Evolutionary conservation across 768 basidiomycete genomes (phyloP).

Genomic region (Pleurotus djamor): DNA sequence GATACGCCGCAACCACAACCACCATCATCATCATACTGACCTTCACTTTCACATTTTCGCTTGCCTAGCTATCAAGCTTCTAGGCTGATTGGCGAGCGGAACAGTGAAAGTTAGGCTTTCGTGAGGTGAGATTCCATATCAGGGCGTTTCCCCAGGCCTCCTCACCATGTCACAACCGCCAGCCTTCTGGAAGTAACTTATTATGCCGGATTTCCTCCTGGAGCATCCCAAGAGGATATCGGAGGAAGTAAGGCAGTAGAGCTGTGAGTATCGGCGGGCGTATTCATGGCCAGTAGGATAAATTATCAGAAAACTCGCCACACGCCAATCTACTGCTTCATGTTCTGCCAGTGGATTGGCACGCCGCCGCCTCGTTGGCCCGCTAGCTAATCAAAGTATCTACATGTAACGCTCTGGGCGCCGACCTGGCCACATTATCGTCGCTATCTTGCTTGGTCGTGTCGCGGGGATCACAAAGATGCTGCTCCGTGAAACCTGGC

Average conservation of each 20-base stretch:
- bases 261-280: slow-evolving; percentile 1
- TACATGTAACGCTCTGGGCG: not conserved
- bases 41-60: not conserved
- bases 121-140: not conserved
- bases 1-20: not conserved
- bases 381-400: not conserved
- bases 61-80: not conserved
- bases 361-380: slow-evolving; percentile 2
- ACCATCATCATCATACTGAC: not conserved
- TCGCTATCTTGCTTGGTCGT: not conserved
- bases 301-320: slow-evolving; percentile 2
- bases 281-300: not conserved
- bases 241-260: slow-evolving; percentile 2
- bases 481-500: slow-evolving; percentile 3
- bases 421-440: not conserved
- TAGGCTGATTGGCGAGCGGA: no score
- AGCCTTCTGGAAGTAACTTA: slow-evolving; percentile 4
- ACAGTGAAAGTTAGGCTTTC: not conserved
- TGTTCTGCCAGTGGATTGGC: slow-evolving; percentile 1
- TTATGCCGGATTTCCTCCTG: slow-evolving; percentile 1
- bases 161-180: not conserved
- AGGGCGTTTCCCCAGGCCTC: slow-evolving; percentile 1
- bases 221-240: not conserved
- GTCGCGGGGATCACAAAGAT: not conserved
- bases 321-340: not conserved